phyloP scores from a whole-genome alignment of 2,329 filamentous ascomycete genomes.

The Camillea tinctor region DNA sequence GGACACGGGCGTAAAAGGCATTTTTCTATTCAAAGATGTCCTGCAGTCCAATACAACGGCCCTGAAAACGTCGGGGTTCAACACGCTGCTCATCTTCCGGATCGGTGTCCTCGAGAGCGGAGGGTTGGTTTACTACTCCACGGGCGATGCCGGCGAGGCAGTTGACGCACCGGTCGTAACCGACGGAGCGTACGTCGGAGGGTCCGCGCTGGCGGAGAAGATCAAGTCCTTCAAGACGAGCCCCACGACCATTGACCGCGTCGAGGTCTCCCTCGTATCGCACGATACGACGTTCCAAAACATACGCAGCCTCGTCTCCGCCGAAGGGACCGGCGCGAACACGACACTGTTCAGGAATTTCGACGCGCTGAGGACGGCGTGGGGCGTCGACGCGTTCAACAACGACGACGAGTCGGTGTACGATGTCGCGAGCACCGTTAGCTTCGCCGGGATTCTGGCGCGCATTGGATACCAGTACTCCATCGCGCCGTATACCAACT shows the following conservation, averaged over 20 bases:
- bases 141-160: constrained; percentile 9
- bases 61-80: constrained; percentile 10
- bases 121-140: constrained; percentile 14
- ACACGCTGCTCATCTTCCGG: constrained; percentile 12
- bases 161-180: constrained; percentile 5
- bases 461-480: constrained; percentile 38
- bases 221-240: constrained; percentile 36
- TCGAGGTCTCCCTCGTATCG: constrained; percentile 39
- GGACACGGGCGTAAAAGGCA: background rate
- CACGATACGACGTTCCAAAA: constrained; percentile 21
- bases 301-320: constrained; percentile 32
- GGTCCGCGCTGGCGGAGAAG: constrained; percentile 39
- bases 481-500: constrained; percentile 37
- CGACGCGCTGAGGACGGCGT: constrained; percentile 32
- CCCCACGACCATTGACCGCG: constrained; percentile 29
- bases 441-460: constrained; percentile 36
- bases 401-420: constrained; percentile 40
- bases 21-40: constrained; percentile 19
- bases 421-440: constrained; percentile 35
- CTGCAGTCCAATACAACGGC: constrained; percentile 14
- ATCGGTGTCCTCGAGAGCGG: constrained; percentile 11
- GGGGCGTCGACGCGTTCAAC: constrained; percentile 39
- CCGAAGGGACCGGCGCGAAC: constrained; percentile 22
- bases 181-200: constrained; percentile 7
- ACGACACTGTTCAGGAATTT: constrained; percentile 35